Evolutionary conservation across 148 eudicot species (phyloP), one percentile per base, ranked within the genome.

Genomic region (Nepenthes gracilis): DNA sequence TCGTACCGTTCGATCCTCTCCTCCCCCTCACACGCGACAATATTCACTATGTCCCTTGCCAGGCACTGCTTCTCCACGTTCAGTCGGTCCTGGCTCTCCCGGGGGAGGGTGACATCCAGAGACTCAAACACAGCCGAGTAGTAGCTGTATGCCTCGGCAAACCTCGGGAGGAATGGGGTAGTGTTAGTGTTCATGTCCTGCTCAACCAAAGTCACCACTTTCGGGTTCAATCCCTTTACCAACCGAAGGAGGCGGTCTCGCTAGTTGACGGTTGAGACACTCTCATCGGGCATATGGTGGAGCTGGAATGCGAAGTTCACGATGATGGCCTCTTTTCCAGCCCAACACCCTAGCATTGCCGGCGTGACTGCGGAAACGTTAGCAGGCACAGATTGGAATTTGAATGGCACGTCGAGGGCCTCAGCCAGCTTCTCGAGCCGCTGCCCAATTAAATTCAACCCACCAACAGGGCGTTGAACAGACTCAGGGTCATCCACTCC

Each of bases 221-320:
- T 93, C 0, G 99, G 99, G 50, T 75, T 86, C 67, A 93, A 65
- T 67, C 87, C 66, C 62, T 84, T 88, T 1, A 86, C 87, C 96
- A 88, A 81, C 54, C 96, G 83, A 13, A 93, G 89, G 64, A 93
- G 99, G 43, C 71, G 85, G 69, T 93, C 99, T 9, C 99, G 67
- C 32, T 74, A 69, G 56, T 93, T 93, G 23, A 79, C 76, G 0
- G 89, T 89, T 1, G 99, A 86, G 45, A 93, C 99, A n/a, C 99
- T 93, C 73, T 93, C 99, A 61, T 93, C 99, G 0, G 96, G 99
- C 87, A 93, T 75, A 80, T 93, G 95, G 76, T 93, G 95, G 33
- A 93, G 99, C 72, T 82, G 89, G 73, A 88, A 93, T 1, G 96
- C 95, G 35, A 88, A 88, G 73, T 93, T 93, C 53, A 93, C 95